These are phyloP conservation scores for Colletotrichum sp. DNA, from an alignment of 2,329 filamentous ascomycete genomes.

Conservation along the genomic window DNA sequence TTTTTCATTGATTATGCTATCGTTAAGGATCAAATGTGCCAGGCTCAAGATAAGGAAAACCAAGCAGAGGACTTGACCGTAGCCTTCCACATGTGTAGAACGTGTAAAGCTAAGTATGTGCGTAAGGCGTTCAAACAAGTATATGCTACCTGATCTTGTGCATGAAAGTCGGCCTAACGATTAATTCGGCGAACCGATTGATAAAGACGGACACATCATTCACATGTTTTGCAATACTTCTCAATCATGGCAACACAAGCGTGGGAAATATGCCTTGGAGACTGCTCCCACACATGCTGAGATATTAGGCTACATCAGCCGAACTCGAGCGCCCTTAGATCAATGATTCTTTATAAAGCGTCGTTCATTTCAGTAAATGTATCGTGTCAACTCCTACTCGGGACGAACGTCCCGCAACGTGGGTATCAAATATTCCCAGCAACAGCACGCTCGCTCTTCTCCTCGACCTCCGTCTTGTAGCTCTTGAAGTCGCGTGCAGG, in stretches of 20 bases:
- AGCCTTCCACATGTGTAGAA: too few species aligned
- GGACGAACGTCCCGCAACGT: neutral
- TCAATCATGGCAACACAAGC: neutral
- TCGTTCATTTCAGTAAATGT: neutral
- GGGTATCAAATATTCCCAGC: neutral
- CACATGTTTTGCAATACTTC: neutral
- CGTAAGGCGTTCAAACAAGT: accelerated
- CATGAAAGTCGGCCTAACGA: accelerated
- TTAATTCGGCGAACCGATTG: neutral
- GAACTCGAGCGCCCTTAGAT: accelerated
- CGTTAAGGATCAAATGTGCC: too few species aligned
- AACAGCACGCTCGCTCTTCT: neutral
- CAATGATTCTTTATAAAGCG: neutral
- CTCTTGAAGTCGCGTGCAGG: constrained; percentile 26
- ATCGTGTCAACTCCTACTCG: neutral
- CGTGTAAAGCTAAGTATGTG: neutral
- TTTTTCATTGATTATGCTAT: too few species aligned
- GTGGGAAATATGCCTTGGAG: neutral
- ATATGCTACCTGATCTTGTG: neutral
- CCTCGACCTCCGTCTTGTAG: neutral
- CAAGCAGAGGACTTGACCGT: too few species aligned
- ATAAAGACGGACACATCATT: neutral
- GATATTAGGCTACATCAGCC: accelerated
- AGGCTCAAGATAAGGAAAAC: too few species aligned
- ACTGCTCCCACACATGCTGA: neutral